Base-by-base conservation (phyloP, 352 stramenopile genomes). In the Phytophthora hybrid region DNA sequence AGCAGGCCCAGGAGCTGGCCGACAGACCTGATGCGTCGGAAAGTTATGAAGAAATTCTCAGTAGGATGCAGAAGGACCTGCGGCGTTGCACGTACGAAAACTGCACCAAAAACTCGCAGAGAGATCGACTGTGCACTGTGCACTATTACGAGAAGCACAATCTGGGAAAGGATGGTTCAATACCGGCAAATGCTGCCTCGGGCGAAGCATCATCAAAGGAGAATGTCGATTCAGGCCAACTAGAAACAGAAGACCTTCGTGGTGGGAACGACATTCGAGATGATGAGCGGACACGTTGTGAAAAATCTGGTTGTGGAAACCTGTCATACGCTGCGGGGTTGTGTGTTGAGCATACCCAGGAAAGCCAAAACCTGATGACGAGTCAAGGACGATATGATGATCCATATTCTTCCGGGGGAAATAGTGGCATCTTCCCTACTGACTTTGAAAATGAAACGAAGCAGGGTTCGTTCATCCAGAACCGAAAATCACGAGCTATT, bases 41-140 rank as follows among this genome's bases (percentile, higher is more conserved):
- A 71, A 85, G 70, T 1, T 94, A 84, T 68, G 87, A 95, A 46
- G 85, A 93, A n/a, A 83, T 93, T 23, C 73, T 96, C 26, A 67
- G 66, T 49, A 71, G 78, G 16, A 76, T 96, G 37, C 87, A 96
- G 65, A 92, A 92, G 53, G 85, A 96, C 34, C 85, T 96, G 21
- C 84, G 88, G 16, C 84, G 81, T 10, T 96, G 89, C 62, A 93
- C 89, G 1, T 84, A 94, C 54, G 83, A 84, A 8, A 91, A 79
- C 16, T 96, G 89, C 56, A 92, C 87, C 37, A 96, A 95, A 74
- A 96, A 96, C 73, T 94, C 89, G 46, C 89, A 96, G 67, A 84
- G 89, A 47, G 89, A 96, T 76, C 84, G 89, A 31, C 75, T 96
- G 8, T 96, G 89, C 49, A 96, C 89, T 18, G 84, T 90, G 39